Base-by-base conservation (phyloP, 2,329 filamentous ascomycete species). In the Colletotrichum limetticola region DNA sequence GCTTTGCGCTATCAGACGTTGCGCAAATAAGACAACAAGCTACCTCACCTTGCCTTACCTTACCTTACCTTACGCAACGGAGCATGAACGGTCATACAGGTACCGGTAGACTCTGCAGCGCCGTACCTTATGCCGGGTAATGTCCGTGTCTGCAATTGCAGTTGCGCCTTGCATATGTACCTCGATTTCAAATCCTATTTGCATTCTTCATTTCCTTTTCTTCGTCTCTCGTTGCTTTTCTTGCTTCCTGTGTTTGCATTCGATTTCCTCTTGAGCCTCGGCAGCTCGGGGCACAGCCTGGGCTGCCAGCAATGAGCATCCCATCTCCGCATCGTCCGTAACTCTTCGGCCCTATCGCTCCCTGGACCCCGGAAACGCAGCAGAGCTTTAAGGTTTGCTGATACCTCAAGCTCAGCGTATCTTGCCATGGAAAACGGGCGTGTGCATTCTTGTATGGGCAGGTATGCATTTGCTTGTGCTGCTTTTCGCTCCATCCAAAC, bases 321-420 rank as follows among this genome's bases (percentile, higher is more conserved):
- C 19, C 30, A 55, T 64, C n/a, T 64, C n/a, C 32, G 61, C 35
- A 64, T 64, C 61, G 61, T 55, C 61, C 61, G 49, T 35, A 55
- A 37, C 14, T 64, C 49, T 28, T 49, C n/a, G n/a, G 24, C 35
- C 49, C 16, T 37, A 32, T 35, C 53, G 30, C 52, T 49, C 30
- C 19, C 32, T 37, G 61, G 61, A 55, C 46, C 46, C 61, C 46
- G n/a, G 61, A 32, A 32, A 26, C 28, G 61, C 28, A 22, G 42
- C 19, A n/a, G 26, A 55, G 35, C 61, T 30, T 42, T 42, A 42
- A 16, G 37, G 37, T 19, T 42, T 42, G 37, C 53, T n/a, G 28
- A 35, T 64, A 55, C 61, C 61, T 64, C 53, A 22, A 35, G 61
- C 61, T 49, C 30, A n/a, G n/a, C 37, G 37, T 6, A 42, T 42